phyloP scores from a whole-genome alignment of 2,329 filamentous ascomycete genomes.

The Apiospora phragmitis region DNA sequence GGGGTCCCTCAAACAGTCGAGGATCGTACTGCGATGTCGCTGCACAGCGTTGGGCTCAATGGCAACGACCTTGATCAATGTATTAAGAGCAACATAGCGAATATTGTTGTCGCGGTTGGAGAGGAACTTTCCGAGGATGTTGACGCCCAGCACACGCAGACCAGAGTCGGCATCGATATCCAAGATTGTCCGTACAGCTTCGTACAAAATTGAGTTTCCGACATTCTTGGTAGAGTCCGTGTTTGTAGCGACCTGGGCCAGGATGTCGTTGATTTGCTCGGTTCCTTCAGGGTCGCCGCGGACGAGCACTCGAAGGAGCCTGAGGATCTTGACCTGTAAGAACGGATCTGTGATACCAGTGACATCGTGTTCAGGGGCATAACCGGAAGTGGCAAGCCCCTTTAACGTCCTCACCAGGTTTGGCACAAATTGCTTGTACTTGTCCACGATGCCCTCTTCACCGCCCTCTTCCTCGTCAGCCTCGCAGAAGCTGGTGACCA shows the following conservation, averaged over 20 bases:
- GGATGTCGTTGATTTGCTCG: constrained; percentile 97
- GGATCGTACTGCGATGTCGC: constrained; percentile 92
- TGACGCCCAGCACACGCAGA: constrained; percentile 89
- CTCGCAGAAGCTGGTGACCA: constrained; percentile 91
- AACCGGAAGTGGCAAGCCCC: constrained; percentile 89
- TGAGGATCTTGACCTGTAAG: constrained; percentile 92
- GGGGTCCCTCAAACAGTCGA: constrained; percentile 93
- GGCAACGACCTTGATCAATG: constrained; percentile 94
- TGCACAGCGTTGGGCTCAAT: constrained; percentile 98
- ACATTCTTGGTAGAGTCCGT: constrained; percentile 98
- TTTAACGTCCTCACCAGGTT: constrained; percentile 88
- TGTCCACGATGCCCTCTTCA: constrained; percentile 87
- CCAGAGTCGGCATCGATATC: constrained; percentile 98
- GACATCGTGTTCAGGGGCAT: constrained; percentile 96
- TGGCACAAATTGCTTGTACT: constrained; percentile 84
- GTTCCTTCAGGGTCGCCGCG: constrained; percentile 85
- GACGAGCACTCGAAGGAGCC: constrained; percentile 80
- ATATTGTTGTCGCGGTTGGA: constrained; percentile 99
- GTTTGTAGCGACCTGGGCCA: constrained; percentile 96
- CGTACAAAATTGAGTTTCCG: constrained; percentile 96
- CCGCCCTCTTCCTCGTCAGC: constrained; percentile 89
- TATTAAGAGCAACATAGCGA: constrained; percentile 95
- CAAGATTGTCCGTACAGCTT: constrained; percentile 93
- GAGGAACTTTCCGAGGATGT: constrained; percentile 96
- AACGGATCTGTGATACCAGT: constrained; percentile 98